Conservation (phyloP, 768 basidiomycete species). For the Phlebiopsis flavidoalba region DNA sequence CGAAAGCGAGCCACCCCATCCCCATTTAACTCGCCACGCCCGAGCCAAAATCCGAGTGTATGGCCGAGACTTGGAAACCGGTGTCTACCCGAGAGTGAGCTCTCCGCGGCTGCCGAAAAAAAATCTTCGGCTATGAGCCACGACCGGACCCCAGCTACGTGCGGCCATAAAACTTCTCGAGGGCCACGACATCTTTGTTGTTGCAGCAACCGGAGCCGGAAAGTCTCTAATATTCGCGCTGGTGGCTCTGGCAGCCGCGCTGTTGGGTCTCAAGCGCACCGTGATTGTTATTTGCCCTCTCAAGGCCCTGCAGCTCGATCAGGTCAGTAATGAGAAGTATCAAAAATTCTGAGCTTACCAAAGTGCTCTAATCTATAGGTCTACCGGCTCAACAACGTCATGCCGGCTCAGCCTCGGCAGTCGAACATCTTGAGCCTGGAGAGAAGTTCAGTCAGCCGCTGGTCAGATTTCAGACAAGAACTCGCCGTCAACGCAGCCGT, state of each 20-base stretch:
- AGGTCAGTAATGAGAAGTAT: neutral
- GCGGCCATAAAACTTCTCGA: neutral
- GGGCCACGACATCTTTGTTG: neutral
- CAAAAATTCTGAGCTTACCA: no score
- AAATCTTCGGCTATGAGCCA: neutral
- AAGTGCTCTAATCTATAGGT: neutral
- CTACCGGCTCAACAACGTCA: neutral
- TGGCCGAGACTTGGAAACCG: no score
- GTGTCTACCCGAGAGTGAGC: no score
- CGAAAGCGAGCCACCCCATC: no score
- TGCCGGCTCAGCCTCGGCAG: no score
- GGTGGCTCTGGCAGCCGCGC: neutral
- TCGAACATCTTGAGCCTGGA: neutral
- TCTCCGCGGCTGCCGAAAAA: neutral
- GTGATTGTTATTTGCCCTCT: neutral
- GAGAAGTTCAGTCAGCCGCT: no score
- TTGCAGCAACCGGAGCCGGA: neutral
- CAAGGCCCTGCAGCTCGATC: neutral
- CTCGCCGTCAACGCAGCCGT: neutral
- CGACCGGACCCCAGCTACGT: neutral
- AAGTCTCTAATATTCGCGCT: neutral
- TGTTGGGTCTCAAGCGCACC: neutral
- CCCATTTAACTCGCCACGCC: no score
- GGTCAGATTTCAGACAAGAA: no score
- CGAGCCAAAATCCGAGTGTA: no score